Evolutionary conservation across 768 basidiomycete species (phyloP), one percentile per base, ranked within the genome.

Genomic region (Hortiboletus flavorubellus): DNA sequence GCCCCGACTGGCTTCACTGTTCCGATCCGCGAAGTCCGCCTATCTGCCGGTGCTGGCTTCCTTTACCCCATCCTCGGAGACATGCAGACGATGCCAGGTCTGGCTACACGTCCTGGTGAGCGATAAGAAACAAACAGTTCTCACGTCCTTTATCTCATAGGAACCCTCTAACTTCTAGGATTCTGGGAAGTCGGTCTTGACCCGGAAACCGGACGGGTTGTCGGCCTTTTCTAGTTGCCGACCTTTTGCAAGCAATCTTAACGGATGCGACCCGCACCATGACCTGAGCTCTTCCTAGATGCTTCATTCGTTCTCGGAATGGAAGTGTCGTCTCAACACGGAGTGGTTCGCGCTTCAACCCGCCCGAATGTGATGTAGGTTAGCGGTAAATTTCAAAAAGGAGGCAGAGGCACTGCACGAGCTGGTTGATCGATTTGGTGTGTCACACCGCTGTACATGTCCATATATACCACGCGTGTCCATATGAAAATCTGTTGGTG

Each of bases 21-120:
- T 55, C 94, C 95, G 26, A 93, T 99, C 69, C 85, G 91, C 33
- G 84, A 86, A 52, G 90, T 98, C 44, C 79, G 90, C 45, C 75
- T 96, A 21, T 90, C 91, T 8, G 97, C 93, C 6, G 96, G 96
- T 41, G 94, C 95, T 54, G 92, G 92, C 26, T 98, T 98, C 85
- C 74, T 98, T 59, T 97, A 95, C 72, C 95, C 96, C 23, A 82
- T 98, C 58, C 79, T 91, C n/a, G 92, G 91, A 38, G 93, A 95
- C 70, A 98, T 99, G 91, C 89, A 92, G 71, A 98, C 94, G 53
- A 96, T 99, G 93, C 96, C 96, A 42, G 96, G 94, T 62, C 81
- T 97, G 40, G 91, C 87, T 26, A 97, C 93, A 55, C 85, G 93
- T 56, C 93, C 93, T 70, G 91, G 89, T 85, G 54, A 61, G 74